phyloP scores from a whole-genome alignment of 129 eudicot genomes.

The Sambucus nigra region DNA sequence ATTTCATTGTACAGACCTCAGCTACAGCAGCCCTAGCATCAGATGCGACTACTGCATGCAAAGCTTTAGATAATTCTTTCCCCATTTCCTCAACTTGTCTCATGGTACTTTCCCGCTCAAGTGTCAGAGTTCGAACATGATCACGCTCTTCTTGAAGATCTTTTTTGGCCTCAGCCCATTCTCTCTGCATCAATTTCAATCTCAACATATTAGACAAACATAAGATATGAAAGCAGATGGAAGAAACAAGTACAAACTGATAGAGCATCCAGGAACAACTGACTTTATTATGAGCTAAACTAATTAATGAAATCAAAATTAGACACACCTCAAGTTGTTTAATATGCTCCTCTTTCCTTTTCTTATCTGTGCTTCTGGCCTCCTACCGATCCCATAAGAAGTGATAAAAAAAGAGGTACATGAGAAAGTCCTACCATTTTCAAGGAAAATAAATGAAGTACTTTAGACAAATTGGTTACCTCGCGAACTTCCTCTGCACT shows the following conservation, averaged over 20 bases:
- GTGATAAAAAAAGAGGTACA: background rate
- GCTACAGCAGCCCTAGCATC: slow-evolving; percentile 77
- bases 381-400: slow-evolving; percentile 25
- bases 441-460: background rate
- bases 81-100: slow-evolving; percentile 65
- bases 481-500: slow-evolving; percentile 77
- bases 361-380: slow-evolving; percentile 61
- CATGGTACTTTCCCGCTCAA: slow-evolving; percentile 57
- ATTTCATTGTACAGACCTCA: slow-evolving; percentile 25
- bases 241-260: background rate
- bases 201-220: too few relatives aligned
- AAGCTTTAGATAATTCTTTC: slow-evolving; percentile 54
- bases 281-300: background rate
- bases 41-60: slow-evolving; percentile 63
- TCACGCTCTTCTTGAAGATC: slow-evolving; percentile 85
- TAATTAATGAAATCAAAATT: background rate
- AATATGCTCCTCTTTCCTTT: slow-evolving; percentile 62
- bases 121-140: slow-evolving; percentile 44
- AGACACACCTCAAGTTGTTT: slow-evolving; percentile 50
- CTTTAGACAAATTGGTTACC: slow-evolving; percentile 15
- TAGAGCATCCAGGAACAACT: too few relatives aligned
- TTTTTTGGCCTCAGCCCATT: slow-evolving; percentile 96
- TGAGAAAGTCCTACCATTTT: background rate
- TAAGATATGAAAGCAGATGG: background rate
- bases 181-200: too few relatives aligned